Evolutionary conservation across 2,329 filamentous ascomycete genomes (phyloP).

Genomic region (Venturia asperata): DNA sequence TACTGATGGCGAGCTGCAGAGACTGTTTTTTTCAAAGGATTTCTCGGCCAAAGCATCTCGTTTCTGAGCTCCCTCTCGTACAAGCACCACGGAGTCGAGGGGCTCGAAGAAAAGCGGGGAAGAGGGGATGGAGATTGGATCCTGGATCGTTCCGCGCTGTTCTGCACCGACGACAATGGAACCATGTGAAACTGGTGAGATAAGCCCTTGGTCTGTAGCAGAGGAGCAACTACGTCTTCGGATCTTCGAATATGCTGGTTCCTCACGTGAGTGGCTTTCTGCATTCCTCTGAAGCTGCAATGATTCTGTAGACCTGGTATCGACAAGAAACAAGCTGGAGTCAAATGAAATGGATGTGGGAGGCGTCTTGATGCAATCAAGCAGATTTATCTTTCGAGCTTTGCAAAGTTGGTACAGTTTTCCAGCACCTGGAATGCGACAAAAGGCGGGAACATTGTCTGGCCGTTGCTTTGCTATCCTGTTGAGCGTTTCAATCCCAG

Average conservation of each 20-base stretch:
- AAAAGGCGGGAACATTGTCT: background rate
- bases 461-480: background rate
- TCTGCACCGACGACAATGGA: background rate
- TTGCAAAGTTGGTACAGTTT: conserved; percentile 2
- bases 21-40: background rate
- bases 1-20: background rate
- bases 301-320: no score
- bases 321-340: background rate
- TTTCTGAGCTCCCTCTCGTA: background rate
- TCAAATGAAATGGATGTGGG: background rate
- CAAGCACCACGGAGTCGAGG: background rate
- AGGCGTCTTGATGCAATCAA: background rate
- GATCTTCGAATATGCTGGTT: background rate
- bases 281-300: background rate
- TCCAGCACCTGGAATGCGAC: conserved; percentile 10
- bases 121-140: background rate
- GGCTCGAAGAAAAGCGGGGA: background rate
- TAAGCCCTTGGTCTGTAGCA: background rate
- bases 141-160: background rate
- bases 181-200: background rate
- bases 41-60: background rate
- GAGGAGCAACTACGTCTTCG: background rate
- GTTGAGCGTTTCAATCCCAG: background rate
- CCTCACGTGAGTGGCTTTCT: background rate
- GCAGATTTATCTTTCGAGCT: background rate